Evolutionary conservation across 2,329 filamentous ascomycete genomes (phyloP), one percentile per base, ranked within the genome.

Genomic region (Aureobasidium sp.): DNA sequence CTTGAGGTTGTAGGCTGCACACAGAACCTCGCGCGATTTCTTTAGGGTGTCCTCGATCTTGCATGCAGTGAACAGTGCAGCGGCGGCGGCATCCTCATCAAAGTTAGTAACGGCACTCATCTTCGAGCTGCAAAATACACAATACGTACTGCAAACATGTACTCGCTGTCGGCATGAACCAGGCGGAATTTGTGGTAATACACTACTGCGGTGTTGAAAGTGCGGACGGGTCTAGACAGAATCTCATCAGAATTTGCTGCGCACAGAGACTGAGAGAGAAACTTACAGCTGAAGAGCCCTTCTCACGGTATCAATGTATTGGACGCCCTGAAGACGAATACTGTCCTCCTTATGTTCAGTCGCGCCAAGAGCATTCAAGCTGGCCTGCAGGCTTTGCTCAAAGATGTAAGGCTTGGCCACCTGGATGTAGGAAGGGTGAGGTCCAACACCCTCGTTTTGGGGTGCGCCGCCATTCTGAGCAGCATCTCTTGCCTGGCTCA

Each of bases 41-140:
- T 98, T 98, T 60, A 96, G 80, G 0, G 93, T 98, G 68, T 98
- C 93, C 70, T 98, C 93, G 40, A 94, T 90, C 73, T 98, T 98
- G 76, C 91, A 97, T 2, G 90, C 90, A 2, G 90, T 87, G 64
- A 97, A 91, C 7, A 98, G 74, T 21, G 89, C 86, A 1, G 93
- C 89, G 6, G 93, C 81, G 0, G 91, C 89, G 1, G 89, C 90
- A 66, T 97, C 91, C 68, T 88, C n/a, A 34, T 25, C 71, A 59
- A 29, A 14, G 4, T 42, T 7, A 25, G 35, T n/a, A 22, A 24
- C 4, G 25, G 21, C 57, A 29, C 60, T 54, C 45, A n/a, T 10
- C 8, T 10, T 11, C 25, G 8, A 17, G 2, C 10, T 16, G 10
- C 6, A 32, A 16, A 5, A 12, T 2, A 16, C 6, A 2, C 6